Percentiles rank a stretch among this genome's conserved stretches.
phyloP scores from a whole-genome alignment of 495 filamentous ascomycete genomes.

The Xylona heveae region DNA sequence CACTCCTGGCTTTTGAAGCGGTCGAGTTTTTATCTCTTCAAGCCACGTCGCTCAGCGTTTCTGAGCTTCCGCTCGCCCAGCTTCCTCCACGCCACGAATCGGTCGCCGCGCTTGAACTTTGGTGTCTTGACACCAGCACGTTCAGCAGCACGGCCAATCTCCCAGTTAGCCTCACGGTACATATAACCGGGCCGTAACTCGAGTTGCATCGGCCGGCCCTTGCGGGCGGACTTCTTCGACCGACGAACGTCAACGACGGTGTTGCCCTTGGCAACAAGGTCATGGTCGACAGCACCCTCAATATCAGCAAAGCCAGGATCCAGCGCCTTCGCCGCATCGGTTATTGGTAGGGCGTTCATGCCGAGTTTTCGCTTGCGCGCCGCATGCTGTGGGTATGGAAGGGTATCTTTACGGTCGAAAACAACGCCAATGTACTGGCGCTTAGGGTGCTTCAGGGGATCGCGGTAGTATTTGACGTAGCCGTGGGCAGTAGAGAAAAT shows the following conservation, averaged over 20 bases:
- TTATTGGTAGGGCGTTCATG: slow-evolving; percentile 21
- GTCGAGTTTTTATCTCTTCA: neutral
- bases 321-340: slow-evolving; percentile 15
- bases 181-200: slow-evolving; percentile 48
- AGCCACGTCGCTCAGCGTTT: slow-evolving; percentile 2
- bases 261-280: slow-evolving; percentile 13
- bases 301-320: neutral
- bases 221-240: neutral
- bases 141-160: slow-evolving; percentile 35
- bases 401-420: slow-evolving; percentile 47
- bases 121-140: slow-evolving; percentile 3
- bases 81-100: slow-evolving; percentile 6
- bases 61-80: slow-evolving; percentile 2
- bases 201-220: slow-evolving; percentile 9
- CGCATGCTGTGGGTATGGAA: slow-evolving; percentile 55
- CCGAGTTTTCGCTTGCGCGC: slow-evolving; percentile 40
- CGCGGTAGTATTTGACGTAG: slow-evolving; percentile 90
- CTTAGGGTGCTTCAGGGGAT: slow-evolving; percentile 55
- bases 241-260: neutral
- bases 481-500: slow-evolving; percentile 71
- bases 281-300: slow-evolving; percentile 6
- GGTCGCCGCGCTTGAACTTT: slow-evolving; percentile 3
- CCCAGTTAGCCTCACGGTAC: slow-evolving; percentile 68
- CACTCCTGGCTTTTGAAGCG: no score
- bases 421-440: slow-evolving; percentile 84